phyloP scores from a whole-genome alignment of 129 eudicot genomes.

The Ambrosia trifida region DNA sequence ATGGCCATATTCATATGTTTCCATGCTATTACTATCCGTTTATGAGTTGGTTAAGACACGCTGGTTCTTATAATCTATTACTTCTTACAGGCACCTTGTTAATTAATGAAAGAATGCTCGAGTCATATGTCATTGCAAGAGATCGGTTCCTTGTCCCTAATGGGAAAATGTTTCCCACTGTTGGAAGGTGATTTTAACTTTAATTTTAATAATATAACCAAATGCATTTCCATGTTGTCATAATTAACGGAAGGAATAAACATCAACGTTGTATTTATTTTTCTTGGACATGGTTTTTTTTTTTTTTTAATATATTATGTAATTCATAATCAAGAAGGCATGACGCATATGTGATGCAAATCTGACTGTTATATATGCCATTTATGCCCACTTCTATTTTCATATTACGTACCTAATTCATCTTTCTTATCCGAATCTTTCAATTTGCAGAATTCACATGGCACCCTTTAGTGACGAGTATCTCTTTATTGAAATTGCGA shows the following conservation, averaged over 20 bases:
- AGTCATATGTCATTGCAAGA: constrained; percentile 97
- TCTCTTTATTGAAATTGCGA: constrained; percentile 78
- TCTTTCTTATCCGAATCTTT: background rate
- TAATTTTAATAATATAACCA: background rate
- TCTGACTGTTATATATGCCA: background rate
- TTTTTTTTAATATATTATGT: background rate
- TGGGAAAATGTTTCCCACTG: constrained; percentile 94
- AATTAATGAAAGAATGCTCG: constrained; percentile 93
- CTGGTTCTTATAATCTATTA: background rate
- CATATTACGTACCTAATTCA: no score
- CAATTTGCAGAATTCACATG: constrained; percentile 78
- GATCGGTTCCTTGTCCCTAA: constrained; percentile 90
- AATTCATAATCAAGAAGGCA: background rate
- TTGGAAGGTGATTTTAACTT: constrained; percentile 74
- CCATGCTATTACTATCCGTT: background rate
- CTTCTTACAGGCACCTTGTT: constrained; percentile 71
- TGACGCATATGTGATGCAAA: background rate
- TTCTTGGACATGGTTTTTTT: background rate
- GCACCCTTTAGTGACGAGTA: constrained; percentile 95
- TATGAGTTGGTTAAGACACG: background rate
- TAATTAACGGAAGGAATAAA: background rate
- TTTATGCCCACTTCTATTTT: background rate
- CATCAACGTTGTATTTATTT: background rate
- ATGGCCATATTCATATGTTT: background rate
- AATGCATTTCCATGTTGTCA: background rate